Conservation (phyloP, 345 rosid genomes). For the Salix exigua region DNA sequence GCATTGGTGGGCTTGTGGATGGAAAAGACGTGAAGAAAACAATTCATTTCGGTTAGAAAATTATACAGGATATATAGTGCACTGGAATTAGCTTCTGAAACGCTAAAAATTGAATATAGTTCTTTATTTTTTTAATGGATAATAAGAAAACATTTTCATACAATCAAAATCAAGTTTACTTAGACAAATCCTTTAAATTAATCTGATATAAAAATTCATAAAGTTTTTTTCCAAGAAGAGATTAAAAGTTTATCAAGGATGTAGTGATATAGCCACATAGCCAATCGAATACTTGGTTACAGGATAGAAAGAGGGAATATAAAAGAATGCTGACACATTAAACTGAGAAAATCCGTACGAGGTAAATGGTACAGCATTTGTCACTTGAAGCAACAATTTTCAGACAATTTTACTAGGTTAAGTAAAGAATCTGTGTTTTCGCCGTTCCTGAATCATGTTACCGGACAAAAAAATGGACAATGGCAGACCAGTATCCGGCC, state of each 20-base stretch:
- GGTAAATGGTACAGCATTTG: background rate
- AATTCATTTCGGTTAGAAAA: background rate
- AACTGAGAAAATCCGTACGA: background rate
- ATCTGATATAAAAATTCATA: background rate
- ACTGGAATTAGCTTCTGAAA: background rate
- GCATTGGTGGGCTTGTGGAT: too few relatives aligned
- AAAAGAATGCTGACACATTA: background rate
- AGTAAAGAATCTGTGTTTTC: background rate
- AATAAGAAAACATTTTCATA: too few relatives aligned
- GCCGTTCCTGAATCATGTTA: slow-evolving; percentile 6
- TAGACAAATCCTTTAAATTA: too few relatives aligned
- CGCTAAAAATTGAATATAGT: background rate
- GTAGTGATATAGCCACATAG: background rate
- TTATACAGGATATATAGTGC: background rate
- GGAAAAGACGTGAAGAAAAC: too few relatives aligned
- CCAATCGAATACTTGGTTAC: too few relatives aligned
- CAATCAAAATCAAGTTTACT: too few relatives aligned
- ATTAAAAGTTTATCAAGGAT: background rate
- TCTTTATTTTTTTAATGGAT: too few relatives aligned
- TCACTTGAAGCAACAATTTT: background rate
- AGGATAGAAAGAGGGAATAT: too few relatives aligned
- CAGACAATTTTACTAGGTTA: background rate
- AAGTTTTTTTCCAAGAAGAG: background rate
- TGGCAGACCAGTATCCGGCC: slow-evolving; percentile 63
- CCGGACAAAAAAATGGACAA: slow-evolving; percentile 34